Evolutionary conservation across 2,329 filamentous ascomycete genomes (phyloP).

Genomic region (Aspergillus pseudonomiae): DNA sequence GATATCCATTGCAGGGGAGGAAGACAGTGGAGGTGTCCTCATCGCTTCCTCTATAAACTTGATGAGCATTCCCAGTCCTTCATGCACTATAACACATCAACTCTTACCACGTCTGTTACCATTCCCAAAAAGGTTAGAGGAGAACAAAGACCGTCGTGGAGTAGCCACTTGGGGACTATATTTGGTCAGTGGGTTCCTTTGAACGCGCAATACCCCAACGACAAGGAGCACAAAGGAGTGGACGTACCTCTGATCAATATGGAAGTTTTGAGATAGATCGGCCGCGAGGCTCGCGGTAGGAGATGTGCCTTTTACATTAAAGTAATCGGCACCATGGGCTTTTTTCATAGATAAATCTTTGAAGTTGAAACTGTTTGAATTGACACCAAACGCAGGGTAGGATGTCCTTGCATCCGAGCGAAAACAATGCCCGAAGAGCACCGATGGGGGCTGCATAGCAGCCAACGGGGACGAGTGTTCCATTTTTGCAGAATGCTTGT

Average conservation of each 20-base stretch:
- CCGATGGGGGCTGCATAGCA: conserved; percentile 78
- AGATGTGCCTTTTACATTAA: conserved; percentile 83
- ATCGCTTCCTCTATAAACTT: conserved; percentile 63
- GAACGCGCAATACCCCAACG: conserved; percentile 6
- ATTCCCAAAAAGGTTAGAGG: conserved; percentile 66
- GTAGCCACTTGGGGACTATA: conserved; percentile 79
- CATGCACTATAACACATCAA: conserved; percentile 5
- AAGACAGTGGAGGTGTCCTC: conserved; percentile 81
- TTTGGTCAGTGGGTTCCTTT: conserved; percentile 43
- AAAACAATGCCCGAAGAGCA: conserved; percentile 66
- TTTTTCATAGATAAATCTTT: conserved; percentile 73
- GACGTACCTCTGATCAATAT: conserved; percentile 87
- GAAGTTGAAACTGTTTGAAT: conserved; percentile 72
- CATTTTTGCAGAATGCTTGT: conserved; percentile 56
- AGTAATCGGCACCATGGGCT: conserved; percentile 70
- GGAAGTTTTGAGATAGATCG: conserved; percentile 95
- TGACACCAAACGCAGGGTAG: conserved; percentile 57
- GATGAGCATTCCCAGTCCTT: conserved; percentile 15
- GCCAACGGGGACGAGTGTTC: conserved; percentile 92
- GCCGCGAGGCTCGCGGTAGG: conserved; percentile 88
- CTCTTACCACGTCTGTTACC: conserved; percentile 61
- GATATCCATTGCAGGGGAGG: conserved; percentile 75
- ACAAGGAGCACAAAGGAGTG: conserved; percentile 20
- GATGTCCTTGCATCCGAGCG: conserved; percentile 58
- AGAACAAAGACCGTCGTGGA: conserved; percentile 82